Percentiles rank a stretch among this genome's conserved stretches.
Conservation (phyloP, 352 stramenopile species). For the Phytopythium boreale region DNA sequence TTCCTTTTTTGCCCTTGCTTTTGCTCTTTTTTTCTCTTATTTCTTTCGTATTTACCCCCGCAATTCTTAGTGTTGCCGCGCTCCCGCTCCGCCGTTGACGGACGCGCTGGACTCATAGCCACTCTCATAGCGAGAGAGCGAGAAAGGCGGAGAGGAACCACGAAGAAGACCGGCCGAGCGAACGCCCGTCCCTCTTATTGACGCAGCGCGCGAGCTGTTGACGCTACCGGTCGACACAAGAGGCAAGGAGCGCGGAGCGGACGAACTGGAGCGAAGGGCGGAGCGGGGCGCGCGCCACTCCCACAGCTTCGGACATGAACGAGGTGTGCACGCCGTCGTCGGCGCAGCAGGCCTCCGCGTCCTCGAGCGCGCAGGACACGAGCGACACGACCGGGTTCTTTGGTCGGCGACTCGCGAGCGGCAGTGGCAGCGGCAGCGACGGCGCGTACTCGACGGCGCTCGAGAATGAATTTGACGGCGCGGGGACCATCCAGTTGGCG, state of each 20-base stretch:
- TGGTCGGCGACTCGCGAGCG: conserved; percentile 20
- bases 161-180: neutral
- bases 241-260: neutral
- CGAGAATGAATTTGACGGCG: conserved; percentile 56
- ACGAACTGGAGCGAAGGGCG: neutral
- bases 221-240: neutral
- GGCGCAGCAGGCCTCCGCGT: conserved; percentile 12
- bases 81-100: neutral
- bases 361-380: conserved; percentile 14
- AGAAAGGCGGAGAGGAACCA: neutral
- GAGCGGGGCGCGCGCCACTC: neutral
- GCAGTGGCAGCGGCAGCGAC: conserved; percentile 6
- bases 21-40: neutral
- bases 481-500: conserved; percentile 46
- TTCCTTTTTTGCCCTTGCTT: neutral
- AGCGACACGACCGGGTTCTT: conserved; percentile 26
- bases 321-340: conserved; percentile 21
- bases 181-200: neutral
- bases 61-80: neutral
- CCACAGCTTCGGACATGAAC: neutral
- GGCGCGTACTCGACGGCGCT: conserved; percentile 19
- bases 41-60: neutral
- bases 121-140: neutral
- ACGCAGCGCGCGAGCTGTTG: neutral
- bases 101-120: neutral